Evolutionary conservation across 768 basidiomycete species (phyloP).

Genomic region (Cantharellus anzutake): DNA sequence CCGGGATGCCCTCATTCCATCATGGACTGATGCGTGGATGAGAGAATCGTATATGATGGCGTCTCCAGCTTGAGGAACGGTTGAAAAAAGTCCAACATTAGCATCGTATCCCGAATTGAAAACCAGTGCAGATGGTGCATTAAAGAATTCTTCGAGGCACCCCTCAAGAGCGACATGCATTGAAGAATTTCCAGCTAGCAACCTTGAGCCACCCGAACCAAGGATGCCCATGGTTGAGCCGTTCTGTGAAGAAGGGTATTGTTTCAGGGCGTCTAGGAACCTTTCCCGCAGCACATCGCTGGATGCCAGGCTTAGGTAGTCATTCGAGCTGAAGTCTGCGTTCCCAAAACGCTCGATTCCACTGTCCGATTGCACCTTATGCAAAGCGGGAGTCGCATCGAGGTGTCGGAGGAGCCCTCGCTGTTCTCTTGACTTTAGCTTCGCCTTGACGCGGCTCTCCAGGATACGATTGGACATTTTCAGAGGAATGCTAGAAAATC

Average conservation of each 20-base stretch:
- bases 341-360: slow-evolving; percentile 1
- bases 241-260: neutral
- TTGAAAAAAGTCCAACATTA: slow-evolving; percentile 72
- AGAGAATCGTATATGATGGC: slow-evolving; percentile 67
- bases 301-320: slow-evolving; percentile 69
- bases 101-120: slow-evolving; percentile 93
- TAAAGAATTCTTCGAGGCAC: slow-evolving; percentile 46
- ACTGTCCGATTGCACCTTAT: slow-evolving; percentile 12
- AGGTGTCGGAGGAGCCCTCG: slow-evolving; percentile 54
- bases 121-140: slow-evolving; percentile 43
- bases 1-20: slow-evolving; percentile 56
- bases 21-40: slow-evolving; percentile 82
- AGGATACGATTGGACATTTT: neutral
- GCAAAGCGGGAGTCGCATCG: slow-evolving; percentile 31
- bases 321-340: slow-evolving; percentile 74
- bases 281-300: slow-evolving; percentile 34
- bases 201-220: slow-evolving; percentile 74
- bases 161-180: slow-evolving; percentile 54
- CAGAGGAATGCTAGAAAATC: too few species aligned
- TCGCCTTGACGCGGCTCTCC: neutral
- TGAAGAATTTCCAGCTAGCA: slow-evolving; percentile 52
- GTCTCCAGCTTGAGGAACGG: slow-evolving; percentile 60
- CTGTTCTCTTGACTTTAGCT: slow-evolving; percentile 39
- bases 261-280: slow-evolving; percentile 36
- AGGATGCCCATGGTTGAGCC: slow-evolving; percentile 30